Percentiles rank a stretch among this genome's conserved stretches.
These are phyloP conservation scores for Plasmodium gaboni DNA, from an alignment of 169 alveolate species.

Conservation along the genomic window DNA sequence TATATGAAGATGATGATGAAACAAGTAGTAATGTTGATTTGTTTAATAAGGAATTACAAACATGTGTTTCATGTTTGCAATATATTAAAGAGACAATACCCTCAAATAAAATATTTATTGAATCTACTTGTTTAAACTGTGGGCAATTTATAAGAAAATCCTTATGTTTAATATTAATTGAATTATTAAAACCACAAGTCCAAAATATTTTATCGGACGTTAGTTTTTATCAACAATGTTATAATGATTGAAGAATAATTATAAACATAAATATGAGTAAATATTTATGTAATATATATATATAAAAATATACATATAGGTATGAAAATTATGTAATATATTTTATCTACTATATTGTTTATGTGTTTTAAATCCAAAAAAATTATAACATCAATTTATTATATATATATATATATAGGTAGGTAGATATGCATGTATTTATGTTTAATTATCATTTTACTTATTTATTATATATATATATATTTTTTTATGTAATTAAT, in stretches of 20 bases:
- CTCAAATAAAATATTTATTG: slow-evolving; percentile 2
- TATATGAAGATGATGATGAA: background rate
- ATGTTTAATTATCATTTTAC: too few relatives aligned
- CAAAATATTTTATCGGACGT: slow-evolving; percentile 63
- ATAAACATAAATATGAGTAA: background rate
- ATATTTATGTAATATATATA: too few relatives aligned
- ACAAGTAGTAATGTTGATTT: slow-evolving; percentile 12
- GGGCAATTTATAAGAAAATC: slow-evolving; percentile 69
- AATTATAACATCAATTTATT: background rate
- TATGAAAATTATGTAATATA: background rate
- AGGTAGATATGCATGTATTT: background rate
- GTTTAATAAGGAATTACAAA: slow-evolving; percentile 26
- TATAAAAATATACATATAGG: background rate
- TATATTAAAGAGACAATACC: slow-evolving; percentile 35
- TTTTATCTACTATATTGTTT: background rate
- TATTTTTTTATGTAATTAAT: background rate
- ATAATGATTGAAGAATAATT: slow-evolving; percentile 29
- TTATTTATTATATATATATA: background rate
- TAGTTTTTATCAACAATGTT: slow-evolving; percentile 67
- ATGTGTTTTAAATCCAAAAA: background rate
- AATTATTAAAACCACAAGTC: slow-evolving; percentile 63
- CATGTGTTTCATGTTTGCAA: slow-evolving; percentile 66
- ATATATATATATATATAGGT: background rate
- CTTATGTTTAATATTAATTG: slow-evolving; percentile 57
- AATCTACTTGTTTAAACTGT: slow-evolving; percentile 44